Percentiles rank a stretch among this genome's conserved stretches.
Evolutionary conservation across 2,329 filamentous ascomycete species (phyloP).

Genomic region (Fragosphaeria purpurea): DNA sequence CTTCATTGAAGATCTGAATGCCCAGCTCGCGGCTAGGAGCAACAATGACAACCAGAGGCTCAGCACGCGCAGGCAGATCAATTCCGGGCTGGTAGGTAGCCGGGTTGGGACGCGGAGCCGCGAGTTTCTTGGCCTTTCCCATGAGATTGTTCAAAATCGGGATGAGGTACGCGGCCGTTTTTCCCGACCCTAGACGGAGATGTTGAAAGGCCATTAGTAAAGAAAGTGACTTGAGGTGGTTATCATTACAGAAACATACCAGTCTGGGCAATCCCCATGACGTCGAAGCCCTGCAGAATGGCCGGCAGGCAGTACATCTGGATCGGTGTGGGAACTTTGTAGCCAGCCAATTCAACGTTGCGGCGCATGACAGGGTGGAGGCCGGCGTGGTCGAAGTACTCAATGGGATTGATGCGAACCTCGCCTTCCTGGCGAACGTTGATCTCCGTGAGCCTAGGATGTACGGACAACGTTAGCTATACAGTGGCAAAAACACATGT

Average conservation of each 20-base stretch:
- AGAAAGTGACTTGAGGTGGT: background rate
- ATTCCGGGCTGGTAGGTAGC: slow-evolving; percentile 39
- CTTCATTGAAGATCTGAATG: slow-evolving; percentile 90
- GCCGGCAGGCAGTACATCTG: slow-evolving; percentile 79
- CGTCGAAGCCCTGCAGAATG: slow-evolving; percentile 64
- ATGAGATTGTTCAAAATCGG: slow-evolving; percentile 85
- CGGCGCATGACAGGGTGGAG: slow-evolving; percentile 74
- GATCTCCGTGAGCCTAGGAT: slow-evolving; percentile 42
- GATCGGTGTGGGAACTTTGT: slow-evolving; percentile 69
- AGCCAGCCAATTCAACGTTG: slow-evolving; percentile 67
- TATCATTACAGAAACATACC: slow-evolving; percentile 43
- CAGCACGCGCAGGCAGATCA: slow-evolving; percentile 51
- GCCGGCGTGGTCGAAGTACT: slow-evolving; percentile 62
- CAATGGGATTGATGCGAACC: slow-evolving; percentile 38
- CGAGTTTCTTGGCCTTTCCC: slow-evolving; percentile 87
- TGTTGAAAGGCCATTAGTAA: background rate
- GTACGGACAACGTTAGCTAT: slow-evolving; percentile 5
- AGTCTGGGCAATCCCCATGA: slow-evolving; percentile 87
- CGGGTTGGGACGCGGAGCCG: slow-evolving; percentile 63
- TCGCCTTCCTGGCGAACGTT: slow-evolving; percentile 48
- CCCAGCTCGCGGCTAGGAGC: slow-evolving; percentile 83
- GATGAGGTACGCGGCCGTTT: slow-evolving; percentile 86
- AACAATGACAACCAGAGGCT: slow-evolving; percentile 80
- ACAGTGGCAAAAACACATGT: background rate
- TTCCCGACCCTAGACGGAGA: slow-evolving; percentile 65